A percentile compares a stretch with the other conserved stretches of the same genome.
Conservation (phyloP, 164 flowering plant species). For the Piper longum region DNA sequence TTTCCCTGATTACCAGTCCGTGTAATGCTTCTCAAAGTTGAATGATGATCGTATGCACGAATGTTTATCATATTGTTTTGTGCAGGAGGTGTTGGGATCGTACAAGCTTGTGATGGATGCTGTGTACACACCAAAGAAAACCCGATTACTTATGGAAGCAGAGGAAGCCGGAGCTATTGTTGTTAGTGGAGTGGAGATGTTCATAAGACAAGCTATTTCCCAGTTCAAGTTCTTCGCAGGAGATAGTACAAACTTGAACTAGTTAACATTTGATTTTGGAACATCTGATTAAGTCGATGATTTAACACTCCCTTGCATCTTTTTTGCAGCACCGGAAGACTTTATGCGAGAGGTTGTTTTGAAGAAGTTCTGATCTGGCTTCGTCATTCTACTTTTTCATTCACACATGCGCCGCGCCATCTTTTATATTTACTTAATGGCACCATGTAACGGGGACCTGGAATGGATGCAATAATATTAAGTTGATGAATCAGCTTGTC, state of each 20-base stretch:
- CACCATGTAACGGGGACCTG: too few relatives aligned
- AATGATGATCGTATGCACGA: background rate
- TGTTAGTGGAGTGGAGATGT: slow-evolving; percentile 83
- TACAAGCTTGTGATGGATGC: slow-evolving; percentile 86
- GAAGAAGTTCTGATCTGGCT: slow-evolving; percentile 14
- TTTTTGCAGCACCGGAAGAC: slow-evolving; percentile 32
- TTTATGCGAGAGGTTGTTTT: slow-evolving; percentile 32
- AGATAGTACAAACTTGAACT: background rate
- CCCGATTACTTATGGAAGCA: slow-evolving; percentile 80
- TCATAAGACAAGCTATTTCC: slow-evolving; percentile 75
- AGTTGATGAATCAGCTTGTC: too few relatives aligned
- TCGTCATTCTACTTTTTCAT: background rate
- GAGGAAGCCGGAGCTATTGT: slow-evolving; percentile 54
- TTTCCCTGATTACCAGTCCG: background rate
- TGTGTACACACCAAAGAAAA: slow-evolving; percentile 83
- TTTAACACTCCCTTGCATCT: background rate
- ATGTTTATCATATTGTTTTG: background rate
- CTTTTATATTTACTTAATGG: background rate
- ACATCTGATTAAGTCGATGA: background rate
- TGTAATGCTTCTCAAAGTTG: background rate
- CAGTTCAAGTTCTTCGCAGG: slow-evolving; percentile 88
- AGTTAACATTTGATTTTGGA: too few relatives aligned
- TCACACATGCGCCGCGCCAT: too few relatives aligned
- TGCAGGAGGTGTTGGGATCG: slow-evolving; percentile 36
- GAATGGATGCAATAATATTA: too few relatives aligned